phyloP scores from a whole-genome alignment of 192 early-diverging fungal genomes.

The Coemansia sp. region DNA sequence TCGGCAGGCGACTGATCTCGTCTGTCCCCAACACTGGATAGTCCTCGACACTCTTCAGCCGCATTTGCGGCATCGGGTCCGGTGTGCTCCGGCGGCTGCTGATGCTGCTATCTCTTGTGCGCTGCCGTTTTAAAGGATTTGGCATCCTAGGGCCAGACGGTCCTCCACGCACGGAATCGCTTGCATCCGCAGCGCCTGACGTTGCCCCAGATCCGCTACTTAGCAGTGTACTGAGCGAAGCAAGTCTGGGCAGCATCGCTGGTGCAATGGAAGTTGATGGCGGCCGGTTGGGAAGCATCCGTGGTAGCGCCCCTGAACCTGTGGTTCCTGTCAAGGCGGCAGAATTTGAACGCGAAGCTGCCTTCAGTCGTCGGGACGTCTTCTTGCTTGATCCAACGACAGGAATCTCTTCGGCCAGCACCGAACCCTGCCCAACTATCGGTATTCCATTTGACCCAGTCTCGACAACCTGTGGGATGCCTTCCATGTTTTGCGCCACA shows the following conservation, averaged over 20 bases:
- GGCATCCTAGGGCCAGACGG: neutral
- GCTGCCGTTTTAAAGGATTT: constrained; percentile 23
- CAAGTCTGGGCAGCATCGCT: constrained; percentile 18
- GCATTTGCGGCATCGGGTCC: constrained; percentile 20
- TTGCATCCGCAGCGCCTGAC: neutral
- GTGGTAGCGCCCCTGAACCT: neutral
- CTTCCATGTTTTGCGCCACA: neutral
- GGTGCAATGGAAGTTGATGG: constrained; percentile 2
- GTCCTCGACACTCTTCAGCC: constrained; percentile 34
- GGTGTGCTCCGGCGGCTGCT: constrained; percentile 16
- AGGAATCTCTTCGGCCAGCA: neutral
- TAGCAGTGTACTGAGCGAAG: constrained; percentile 31
- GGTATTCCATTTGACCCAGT: constrained; percentile 6
- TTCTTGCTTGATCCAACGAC: neutral
- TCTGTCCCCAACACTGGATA: constrained; percentile 26
- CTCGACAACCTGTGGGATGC: constrained; percentile 1
- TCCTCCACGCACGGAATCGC: neutral
- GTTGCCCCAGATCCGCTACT: neutral
- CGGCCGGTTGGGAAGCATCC: neutral
- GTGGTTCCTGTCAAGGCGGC: neutral
- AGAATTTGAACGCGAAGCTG: neutral
- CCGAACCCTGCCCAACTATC: constrained; percentile 7
- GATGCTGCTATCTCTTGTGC: constrained; percentile 14
- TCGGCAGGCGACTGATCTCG: constrained; percentile 38
- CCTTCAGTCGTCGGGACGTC: neutral